Evolutionary conservation across 352 stramenopile genomes (phyloP), one percentile per base, ranked within the genome.

Genomic region (Phytopythium delawarense): DNA sequence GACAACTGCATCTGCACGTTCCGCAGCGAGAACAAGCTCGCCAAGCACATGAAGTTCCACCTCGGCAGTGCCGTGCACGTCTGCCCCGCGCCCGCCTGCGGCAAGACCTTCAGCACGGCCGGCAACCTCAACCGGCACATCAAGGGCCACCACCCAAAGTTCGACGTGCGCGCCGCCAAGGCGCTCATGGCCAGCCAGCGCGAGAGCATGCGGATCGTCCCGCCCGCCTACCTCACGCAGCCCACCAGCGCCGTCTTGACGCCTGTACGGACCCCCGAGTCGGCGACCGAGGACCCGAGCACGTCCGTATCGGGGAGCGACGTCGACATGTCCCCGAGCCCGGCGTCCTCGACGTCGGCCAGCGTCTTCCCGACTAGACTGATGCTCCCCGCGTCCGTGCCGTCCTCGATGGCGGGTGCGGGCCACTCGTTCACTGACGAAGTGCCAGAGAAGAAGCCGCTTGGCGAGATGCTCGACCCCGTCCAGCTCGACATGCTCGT

Each of bases 21-120:
- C 56, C 68, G 66, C 55, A 86, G 66, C 54, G 74, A 84, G 57
- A 75, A 79, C 66, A 85, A 86, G 54, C 74, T 88, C 13, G 78
- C 74, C 57, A 81, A 81, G 62, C 78, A 88, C 72, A 82, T 85
- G 74, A 80, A 86, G 62, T 84, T 81, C 58, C 78, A 88, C 63
- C 61, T 82, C 32, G 75, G 78, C 32, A 78, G 69, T 58, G 51
- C 70, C n/a, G 75, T 78, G 52, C 70, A 84, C 57, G 65, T 84
- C 20, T 84, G 75, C 21, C 48, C 60, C 49, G 72, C 71, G 16
- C 65, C 63, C 0, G 72, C 55, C 11, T 88, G 78, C 48, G 74
- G 75, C 56, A 88, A 84, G 65, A 85, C 75, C 5, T 88, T 88
- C 71, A 85, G 73, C 28, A 88, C 78, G 4, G 66, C 72, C 15